Evolutionary conservation across 331 rosid species (phyloP).

Genomic region (Quercus phellos): DNA sequence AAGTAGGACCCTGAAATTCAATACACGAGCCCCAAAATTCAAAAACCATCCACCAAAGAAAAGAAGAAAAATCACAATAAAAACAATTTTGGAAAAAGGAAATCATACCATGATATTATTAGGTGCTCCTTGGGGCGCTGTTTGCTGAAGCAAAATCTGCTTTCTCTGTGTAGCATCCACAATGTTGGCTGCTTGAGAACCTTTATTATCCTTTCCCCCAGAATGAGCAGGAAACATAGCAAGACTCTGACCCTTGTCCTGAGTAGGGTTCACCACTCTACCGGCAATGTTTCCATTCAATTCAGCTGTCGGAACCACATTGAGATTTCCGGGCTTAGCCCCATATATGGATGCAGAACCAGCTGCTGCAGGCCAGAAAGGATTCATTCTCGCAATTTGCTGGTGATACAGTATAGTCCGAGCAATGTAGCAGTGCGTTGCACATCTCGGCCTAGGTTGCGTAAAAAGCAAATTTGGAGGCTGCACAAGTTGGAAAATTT

Average conservation of each 20-base stretch:
- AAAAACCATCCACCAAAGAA: not conserved
- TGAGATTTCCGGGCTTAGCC: slow-evolving; percentile 56
- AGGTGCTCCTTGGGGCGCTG: slow-evolving; percentile 80
- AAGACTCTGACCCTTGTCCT: slow-evolving; percentile 67
- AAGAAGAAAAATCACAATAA: not conserved
- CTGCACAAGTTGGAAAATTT: slow-evolving; percentile 34
- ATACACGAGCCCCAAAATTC: not conserved
- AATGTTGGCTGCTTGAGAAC: slow-evolving; percentile 42
- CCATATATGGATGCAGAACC: slow-evolving; percentile 81
- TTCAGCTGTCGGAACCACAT: slow-evolving; percentile 53
- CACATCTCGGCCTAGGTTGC: slow-evolving; percentile 88
- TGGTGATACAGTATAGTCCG: slow-evolving; percentile 66
- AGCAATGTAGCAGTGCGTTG: slow-evolving; percentile 90
- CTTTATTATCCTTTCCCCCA: slow-evolving; percentile 73
- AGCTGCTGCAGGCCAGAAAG: slow-evolving; percentile 90
- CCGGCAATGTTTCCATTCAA: slow-evolving; percentile 46
- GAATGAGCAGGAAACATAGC: slow-evolving; percentile 54
- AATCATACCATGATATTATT: slow-evolving; percentile 68
- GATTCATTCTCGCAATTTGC: slow-evolving; percentile 73
- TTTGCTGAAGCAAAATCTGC: slow-evolving; percentile 71
- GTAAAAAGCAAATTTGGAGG: slow-evolving; percentile 63
- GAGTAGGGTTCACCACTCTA: slow-evolving; percentile 45
- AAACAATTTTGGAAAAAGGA: not conserved
- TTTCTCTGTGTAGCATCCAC: slow-evolving; percentile 64
- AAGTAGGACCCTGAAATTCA: slow-evolving; percentile 74